phyloP scores from a whole-genome alignment of 257 asterid species.

The Penstemon davidsonii region DNA sequence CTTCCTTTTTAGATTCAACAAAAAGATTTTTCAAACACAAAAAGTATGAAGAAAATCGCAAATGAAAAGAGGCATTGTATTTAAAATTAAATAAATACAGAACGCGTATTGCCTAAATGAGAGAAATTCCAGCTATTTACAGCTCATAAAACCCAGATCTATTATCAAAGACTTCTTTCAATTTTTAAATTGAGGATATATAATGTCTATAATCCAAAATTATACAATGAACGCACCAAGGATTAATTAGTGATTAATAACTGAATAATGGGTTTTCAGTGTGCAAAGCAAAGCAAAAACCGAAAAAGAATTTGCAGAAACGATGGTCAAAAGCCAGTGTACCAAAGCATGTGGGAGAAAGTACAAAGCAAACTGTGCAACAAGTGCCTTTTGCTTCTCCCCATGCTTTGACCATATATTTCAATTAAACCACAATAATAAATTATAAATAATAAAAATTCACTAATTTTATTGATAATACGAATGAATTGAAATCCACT shows the following conservation, averaged over 20 bases:
- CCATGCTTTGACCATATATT: slow-evolving; percentile 43
- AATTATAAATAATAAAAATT: not conserved
- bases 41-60: not conserved
- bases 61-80: not conserved
- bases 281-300: slow-evolving; percentile 1
- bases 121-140: slow-evolving; percentile 19
- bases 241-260: no score
- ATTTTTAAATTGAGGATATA: not conserved
- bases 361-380: slow-evolving; percentile 28
- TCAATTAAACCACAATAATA: not conserved
- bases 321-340: slow-evolving; percentile 38
- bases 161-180: not conserved
- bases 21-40: slow-evolving; percentile 5
- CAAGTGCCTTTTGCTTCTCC: slow-evolving; percentile 30
- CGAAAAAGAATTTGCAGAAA: slow-evolving; percentile 2
- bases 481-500: slow-evolving; percentile 16
- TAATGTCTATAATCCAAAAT: not conserved
- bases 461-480: not conserved
- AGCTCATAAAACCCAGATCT: slow-evolving; percentile 13
- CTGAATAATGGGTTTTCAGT: no score
- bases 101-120: slow-evolving; percentile 11
- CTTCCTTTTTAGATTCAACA: not conserved
- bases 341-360: slow-evolving; percentile 38
- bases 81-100: not conserved
- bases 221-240: not conserved